Base-by-base conservation (phyloP, 176 grass and related monocot species). In the Cocos nucifera region DNA sequence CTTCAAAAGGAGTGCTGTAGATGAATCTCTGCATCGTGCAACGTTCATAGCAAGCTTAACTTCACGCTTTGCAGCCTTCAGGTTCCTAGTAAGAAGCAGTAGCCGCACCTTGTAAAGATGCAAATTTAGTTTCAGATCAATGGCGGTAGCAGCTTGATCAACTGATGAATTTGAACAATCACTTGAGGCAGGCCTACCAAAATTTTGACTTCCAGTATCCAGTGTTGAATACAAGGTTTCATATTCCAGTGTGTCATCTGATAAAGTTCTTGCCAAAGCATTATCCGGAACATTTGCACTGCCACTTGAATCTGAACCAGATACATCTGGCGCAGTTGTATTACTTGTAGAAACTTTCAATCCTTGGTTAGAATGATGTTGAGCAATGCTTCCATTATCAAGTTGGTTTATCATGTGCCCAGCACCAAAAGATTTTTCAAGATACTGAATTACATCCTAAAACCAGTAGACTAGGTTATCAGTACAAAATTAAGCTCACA, bases 381-480 rank as follows among this genome's bases (percentile, higher is more conserved):
- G 86, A 69, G 85, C 83, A 57, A 62, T 64, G 78, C 20, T 83
- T 57, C 66, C 70, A 81, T 80, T 85, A 57, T 92, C 93, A 53
- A 66, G 85, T 68, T 76, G 93, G 60, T 75, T 91, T 49, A 61
- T 26, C 39, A 65, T 35, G 54, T 26, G 82, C 60, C 61, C 80
- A 60, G 92, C 83, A 58, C 93, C 93, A 85, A 98, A 98, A 30
- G 81, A 98, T 56, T 83, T 92, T 83, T 98, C 93, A 70, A 98
- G 66, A 63, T 92, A 92, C 28, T 92, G 93, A 83, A 98, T 88
- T 59, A 98, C 73, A 81, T 89, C 93, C 93, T 98, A 75, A 58
- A 74, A 73, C 24, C 51, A 44, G 10, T 44, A 66, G 51, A 84
- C 25, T 82, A 69, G 44, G 49, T 77, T 60, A 2, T 63, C 54